Evolutionary conservation across 73 alveolate genomes (phyloP).

Genomic region (Strombidium stylifer): DNA sequence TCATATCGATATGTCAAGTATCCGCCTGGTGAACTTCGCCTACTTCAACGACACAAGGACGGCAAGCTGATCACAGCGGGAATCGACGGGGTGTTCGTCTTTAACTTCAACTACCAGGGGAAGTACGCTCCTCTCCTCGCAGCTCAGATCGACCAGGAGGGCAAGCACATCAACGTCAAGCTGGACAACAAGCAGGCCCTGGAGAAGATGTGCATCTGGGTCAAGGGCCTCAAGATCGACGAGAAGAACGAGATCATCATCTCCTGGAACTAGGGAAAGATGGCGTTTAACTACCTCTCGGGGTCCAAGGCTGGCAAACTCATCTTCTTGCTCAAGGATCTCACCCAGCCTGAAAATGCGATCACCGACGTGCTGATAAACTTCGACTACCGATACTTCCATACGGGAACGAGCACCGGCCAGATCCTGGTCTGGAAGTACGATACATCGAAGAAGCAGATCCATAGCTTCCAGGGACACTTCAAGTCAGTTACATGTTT

Average conservation of each 20-base stretch:
- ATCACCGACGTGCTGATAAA: constrained; percentile 14
- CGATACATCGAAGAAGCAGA: background rate
- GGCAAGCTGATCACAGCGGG: constrained; percentile 34
- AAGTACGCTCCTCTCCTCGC: constrained; percentile 35
- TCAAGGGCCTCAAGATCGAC: constrained; percentile 32
- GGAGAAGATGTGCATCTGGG: constrained; percentile 40
- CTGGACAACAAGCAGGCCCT: constrained; percentile 24
- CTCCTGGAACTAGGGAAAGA: constrained; percentile 7
- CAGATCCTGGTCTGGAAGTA: constrained; percentile 23
- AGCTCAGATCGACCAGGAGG: constrained; percentile 34
- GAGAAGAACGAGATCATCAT: constrained; percentile 16
- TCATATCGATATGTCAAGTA: constrained; percentile 12
- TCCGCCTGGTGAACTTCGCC: constrained; percentile 33
- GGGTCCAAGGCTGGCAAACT: background rate
- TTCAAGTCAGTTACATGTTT: constrained; percentile 1
- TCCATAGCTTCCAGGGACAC: constrained; percentile 16
- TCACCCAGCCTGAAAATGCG: background rate
- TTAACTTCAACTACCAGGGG: constrained; percentile 22
- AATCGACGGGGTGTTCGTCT: constrained; percentile 33
- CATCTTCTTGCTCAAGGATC: background rate
- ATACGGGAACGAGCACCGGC: constrained; percentile 12
- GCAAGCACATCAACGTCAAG: constrained; percentile 10
- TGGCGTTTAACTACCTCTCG: constrained; percentile 2
- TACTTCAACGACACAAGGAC: constrained; percentile 13
- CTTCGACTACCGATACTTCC: constrained; percentile 7